A percentile compares a stretch with the other conserved stretches of the same genome.
phyloP scores from a whole-genome alignment of 2,329 filamentous ascomycete species.

The Cladophialophora bantiana region DNA sequence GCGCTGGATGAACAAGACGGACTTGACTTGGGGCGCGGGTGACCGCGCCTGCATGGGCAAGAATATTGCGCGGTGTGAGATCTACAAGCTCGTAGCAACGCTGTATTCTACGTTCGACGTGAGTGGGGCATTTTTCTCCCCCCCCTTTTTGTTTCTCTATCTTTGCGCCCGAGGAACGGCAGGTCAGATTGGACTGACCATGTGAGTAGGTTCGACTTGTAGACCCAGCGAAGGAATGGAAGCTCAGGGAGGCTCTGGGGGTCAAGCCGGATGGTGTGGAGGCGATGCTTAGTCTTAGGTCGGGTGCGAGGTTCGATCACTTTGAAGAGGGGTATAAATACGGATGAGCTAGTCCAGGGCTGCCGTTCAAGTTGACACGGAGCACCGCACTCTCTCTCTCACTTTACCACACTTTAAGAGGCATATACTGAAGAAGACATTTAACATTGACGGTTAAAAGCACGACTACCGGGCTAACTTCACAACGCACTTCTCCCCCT shows the following conservation, averaged over 20 bases:
- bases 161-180: neutral
- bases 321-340: neutral
- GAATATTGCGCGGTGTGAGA: constrained; percentile 22
- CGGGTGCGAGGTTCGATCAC: constrained; percentile 48
- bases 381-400: no score
- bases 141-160: neutral
- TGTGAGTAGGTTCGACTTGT: constrained; percentile 11
- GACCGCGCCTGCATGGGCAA: constrained; percentile 19
- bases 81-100: constrained; percentile 19
- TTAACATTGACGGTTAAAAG: neutral
- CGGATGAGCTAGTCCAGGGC: no score
- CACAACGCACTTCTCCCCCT: neutral
- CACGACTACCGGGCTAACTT: neutral
- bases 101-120: constrained; percentile 16
- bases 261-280: constrained; percentile 44
- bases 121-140: constrained; percentile 1
- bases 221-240: constrained; percentile 15
- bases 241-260: constrained; percentile 13
- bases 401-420: no score
- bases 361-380: no score
- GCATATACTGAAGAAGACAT: no score
- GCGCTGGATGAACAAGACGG: constrained; percentile 14
- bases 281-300: constrained; percentile 48
- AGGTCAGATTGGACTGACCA: neutral
- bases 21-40: constrained; percentile 22